A percentile compares a stretch with the other conserved stretches of the same genome.
These are phyloP conservation scores for Boletus rufocinnamomeus DNA, from an alignment of 768 basidiomycete species.

Conservation along the genomic window DNA sequence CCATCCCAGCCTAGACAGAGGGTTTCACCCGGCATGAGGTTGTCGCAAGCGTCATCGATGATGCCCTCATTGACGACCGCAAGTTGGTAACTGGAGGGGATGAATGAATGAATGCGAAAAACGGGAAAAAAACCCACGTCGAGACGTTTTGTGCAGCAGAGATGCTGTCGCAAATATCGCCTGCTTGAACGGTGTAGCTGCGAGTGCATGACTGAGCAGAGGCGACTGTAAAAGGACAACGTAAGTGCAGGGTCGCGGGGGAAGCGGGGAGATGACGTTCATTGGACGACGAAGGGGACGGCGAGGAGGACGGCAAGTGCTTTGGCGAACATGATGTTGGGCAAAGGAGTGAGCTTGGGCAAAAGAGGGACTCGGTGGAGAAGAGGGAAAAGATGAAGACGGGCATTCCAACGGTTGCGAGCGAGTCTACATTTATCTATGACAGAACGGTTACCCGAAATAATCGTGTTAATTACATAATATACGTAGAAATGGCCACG, in stretches of 20 bases:
- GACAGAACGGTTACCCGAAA: slow-evolving; percentile 5
- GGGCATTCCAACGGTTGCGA: neutral
- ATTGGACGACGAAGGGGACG: slow-evolving; percentile 47
- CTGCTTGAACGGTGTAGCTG: slow-evolving; percentile 56
- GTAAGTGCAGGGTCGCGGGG: slow-evolving; percentile 3
- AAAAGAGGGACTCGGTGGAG: slow-evolving; percentile 21
- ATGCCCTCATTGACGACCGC: slow-evolving; percentile 54
- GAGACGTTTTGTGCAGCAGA: slow-evolving; percentile 63
- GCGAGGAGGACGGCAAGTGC: slow-evolving; percentile 45
- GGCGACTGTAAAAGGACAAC: slow-evolving; percentile 18
- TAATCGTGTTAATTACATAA: slow-evolving; percentile 14
- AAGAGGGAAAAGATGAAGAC: neutral
- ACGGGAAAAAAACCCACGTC: slow-evolving; percentile 47
- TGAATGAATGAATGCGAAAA: neutral
- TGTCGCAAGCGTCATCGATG: slow-evolving; percentile 57
- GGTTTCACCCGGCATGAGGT: slow-evolving; percentile 50
- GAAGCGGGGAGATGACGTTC: slow-evolving; percentile 31
- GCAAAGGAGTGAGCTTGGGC: slow-evolving; percentile 15
- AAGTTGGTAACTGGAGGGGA: slow-evolving; percentile 64
- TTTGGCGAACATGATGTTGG: slow-evolving; percentile 39
- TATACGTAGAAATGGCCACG: neutral
- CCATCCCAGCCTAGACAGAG: slow-evolving; percentile 64
- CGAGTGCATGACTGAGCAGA: slow-evolving; percentile 50
- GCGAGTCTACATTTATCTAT: slow-evolving; percentile 1
- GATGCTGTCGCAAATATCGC: slow-evolving; percentile 73